Evolutionary conservation across 805 yeast genomes (phyloP).

Genomic region (Dipodascopsis tothii): DNA sequence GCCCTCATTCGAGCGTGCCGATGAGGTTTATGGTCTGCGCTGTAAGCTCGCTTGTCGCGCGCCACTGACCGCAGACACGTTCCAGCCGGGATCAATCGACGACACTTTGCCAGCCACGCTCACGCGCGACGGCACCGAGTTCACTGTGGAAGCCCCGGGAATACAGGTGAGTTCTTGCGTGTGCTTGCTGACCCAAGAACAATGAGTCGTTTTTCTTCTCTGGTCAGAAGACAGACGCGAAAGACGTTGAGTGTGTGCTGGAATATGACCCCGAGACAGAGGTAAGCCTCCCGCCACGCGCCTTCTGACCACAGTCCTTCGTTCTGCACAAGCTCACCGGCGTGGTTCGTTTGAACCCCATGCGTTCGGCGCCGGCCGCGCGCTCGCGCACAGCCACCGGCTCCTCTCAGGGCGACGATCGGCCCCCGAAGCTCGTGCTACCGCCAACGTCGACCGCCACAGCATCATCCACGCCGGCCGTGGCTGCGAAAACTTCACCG

Average conservation of each 20-base stretch:
- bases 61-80: constrained; percentile 22
- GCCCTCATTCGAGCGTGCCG: background rate
- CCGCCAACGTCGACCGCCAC: background rate
- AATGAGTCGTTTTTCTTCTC: constrained; percentile 17
- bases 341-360: constrained; percentile 13
- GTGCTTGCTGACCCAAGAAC: background rate
- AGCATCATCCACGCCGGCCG: background rate
- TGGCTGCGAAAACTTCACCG: background rate
- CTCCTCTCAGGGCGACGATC: background rate
- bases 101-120: constrained; percentile 11
- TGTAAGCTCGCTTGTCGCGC: too few species aligned
- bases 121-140: constrained; percentile 15
- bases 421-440: too few species aligned
- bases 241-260: constrained; percentile 20
- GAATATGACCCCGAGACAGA: constrained; percentile 19
- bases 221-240: constrained; percentile 16
- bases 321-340: constrained; percentile 12
- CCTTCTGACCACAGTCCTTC: constrained; percentile 9
- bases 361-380: background rate
- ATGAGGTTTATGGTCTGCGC: constrained; percentile 15
- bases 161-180: constrained; percentile 3
- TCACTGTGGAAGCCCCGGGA: constrained; percentile 17
- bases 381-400: background rate
- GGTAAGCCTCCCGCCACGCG: background rate
- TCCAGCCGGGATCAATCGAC: constrained; percentile 25